A percentile compares a stretch with the other conserved stretches of the same genome.
Conservation (phyloP, 768 basidiomycete species). For the Trametes elegans region DNA sequence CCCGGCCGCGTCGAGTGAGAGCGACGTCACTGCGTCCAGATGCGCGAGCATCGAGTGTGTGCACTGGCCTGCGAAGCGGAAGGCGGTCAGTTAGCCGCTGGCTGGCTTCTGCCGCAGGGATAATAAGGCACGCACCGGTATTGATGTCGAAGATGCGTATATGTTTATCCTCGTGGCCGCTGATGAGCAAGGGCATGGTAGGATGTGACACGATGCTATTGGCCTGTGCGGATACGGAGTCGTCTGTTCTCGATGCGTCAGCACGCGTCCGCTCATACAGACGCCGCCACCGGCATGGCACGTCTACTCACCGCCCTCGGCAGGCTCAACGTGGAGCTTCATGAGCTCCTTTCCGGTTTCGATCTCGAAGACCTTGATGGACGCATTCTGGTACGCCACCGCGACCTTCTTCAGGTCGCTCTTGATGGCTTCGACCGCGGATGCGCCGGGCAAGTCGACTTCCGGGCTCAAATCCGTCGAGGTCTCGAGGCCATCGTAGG, state of each 20-base stretch:
- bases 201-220: conserved; percentile 90
- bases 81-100: background rate
- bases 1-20: conserved; percentile 85
- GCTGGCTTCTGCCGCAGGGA: background rate
- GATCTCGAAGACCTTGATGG: conserved; percentile 90
- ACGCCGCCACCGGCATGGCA: background rate
- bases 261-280: background rate
- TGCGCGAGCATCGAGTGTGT: conserved; percentile 91
- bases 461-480: conserved; percentile 43
- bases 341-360: conserved; percentile 78
- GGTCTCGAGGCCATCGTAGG: conserved; percentile 66
- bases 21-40: conserved; percentile 86
- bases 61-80: conserved; percentile 59
- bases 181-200: conserved; percentile 82
- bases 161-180: conserved; percentile 92
- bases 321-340: conserved; percentile 57
- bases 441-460: conserved; percentile 60
- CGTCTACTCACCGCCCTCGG: conserved; percentile 45
- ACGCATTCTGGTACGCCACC: conserved; percentile 86
- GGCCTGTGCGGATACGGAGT: conserved; percentile 78
- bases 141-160: conserved; percentile 86
- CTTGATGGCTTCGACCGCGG: conserved; percentile 80
- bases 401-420: conserved; percentile 83
- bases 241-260: conserved; percentile 35
- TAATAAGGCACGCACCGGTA: conserved; percentile 55